phyloP scores from a whole-genome alignment of 192 early-diverging fungal genomes.

The Phlyctochytrium planicorne region DNA sequence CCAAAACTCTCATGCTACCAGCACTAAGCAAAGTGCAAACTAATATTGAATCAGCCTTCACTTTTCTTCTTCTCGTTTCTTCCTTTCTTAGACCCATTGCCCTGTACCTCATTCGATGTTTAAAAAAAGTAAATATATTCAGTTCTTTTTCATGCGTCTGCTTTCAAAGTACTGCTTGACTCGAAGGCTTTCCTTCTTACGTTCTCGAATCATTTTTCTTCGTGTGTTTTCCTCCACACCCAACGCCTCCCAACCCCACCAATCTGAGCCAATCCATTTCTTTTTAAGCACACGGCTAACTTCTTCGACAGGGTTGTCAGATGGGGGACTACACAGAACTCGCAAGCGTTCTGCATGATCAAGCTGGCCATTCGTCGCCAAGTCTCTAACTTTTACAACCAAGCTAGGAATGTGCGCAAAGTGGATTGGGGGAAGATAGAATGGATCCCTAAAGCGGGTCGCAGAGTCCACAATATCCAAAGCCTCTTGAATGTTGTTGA shows the following conservation, averaged over 20 bases:
- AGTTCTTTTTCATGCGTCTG: slow-evolving; percentile 16
- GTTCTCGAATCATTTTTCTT: slow-evolving; percentile 8
- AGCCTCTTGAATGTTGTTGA: slow-evolving; percentile 23
- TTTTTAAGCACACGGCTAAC: slow-evolving; percentile 27
- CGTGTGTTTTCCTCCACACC: slow-evolving; percentile 33
- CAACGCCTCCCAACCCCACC: slow-evolving; percentile 49
- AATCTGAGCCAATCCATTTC: slow-evolving; percentile 26
- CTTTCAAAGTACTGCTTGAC: slow-evolving; percentile 13
- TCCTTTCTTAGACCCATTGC: no score
- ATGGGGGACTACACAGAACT: slow-evolving; percentile 38
- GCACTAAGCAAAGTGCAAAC: slow-evolving; percentile 11
- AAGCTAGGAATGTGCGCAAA: slow-evolving; percentile 34
- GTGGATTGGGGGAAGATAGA: slow-evolving; percentile 37
- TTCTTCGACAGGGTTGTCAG: slow-evolving; percentile 17
- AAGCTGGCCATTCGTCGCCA: slow-evolving; percentile 41
- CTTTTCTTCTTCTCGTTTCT: no score
- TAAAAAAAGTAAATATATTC: no score
- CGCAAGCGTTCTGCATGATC: slow-evolving; percentile 27
- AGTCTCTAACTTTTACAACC: slow-evolving; percentile 20
- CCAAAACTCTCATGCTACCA: slow-evolving; percentile 24
- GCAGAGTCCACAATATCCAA: slow-evolving; percentile 36
- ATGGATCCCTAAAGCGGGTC: slow-evolving; percentile 31
- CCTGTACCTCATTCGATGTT: no score
- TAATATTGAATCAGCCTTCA: no score
- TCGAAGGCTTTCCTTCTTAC: slow-evolving; percentile 15